phyloP scores from a whole-genome alignment of 2,329 filamentous ascomycete genomes.

The Cladobotryum mycophilum region DNA sequence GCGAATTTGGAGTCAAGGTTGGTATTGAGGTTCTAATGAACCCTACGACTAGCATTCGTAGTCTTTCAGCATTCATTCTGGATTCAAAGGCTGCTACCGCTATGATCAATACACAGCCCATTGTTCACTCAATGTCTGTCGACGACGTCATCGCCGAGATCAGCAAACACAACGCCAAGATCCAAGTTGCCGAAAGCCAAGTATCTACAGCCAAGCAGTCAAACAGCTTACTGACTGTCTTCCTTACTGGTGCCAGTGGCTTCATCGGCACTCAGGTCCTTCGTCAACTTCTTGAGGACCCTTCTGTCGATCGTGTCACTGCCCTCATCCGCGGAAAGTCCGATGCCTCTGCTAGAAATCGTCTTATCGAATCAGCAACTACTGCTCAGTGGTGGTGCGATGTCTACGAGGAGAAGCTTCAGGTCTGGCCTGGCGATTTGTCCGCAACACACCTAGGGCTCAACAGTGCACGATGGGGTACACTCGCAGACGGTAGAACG shows the following conservation, averaged over 20 bases:
- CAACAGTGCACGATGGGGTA: slow-evolving; percentile 49
- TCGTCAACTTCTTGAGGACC: slow-evolving; percentile 6
- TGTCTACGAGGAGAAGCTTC: slow-evolving; percentile 1
- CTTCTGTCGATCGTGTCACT: slow-evolving; percentile 1
- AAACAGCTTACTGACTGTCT: not conserved
- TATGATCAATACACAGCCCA: too few species aligned
- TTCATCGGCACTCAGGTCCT: slow-evolving; percentile 13
- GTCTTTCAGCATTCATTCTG: too few species aligned
- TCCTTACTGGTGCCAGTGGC: slow-evolving; percentile 16
- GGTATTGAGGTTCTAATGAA: too few species aligned
- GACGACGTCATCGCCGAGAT: too few species aligned
- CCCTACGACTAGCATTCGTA: too few species aligned
- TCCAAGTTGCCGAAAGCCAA: too few species aligned
- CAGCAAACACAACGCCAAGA: too few species aligned
- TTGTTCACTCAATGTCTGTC: too few species aligned
- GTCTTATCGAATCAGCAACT: slow-evolving; percentile 3
- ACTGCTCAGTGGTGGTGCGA: slow-evolving; percentile 8
- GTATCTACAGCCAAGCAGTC: too few species aligned
- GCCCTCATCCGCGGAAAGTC: slow-evolving; percentile 5
- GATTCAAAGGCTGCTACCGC: too few species aligned
- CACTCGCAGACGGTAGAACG: too few species aligned
- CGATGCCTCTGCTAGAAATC: not conserved
- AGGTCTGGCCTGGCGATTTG: slow-evolving; percentile 5
- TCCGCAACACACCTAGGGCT: slow-evolving; percentile 67
- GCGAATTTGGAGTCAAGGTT: too few species aligned